Evolutionary conservation across 2,329 filamentous ascomycete genomes (phyloP).

Genomic region (Cyclaneusma minus): DNA sequence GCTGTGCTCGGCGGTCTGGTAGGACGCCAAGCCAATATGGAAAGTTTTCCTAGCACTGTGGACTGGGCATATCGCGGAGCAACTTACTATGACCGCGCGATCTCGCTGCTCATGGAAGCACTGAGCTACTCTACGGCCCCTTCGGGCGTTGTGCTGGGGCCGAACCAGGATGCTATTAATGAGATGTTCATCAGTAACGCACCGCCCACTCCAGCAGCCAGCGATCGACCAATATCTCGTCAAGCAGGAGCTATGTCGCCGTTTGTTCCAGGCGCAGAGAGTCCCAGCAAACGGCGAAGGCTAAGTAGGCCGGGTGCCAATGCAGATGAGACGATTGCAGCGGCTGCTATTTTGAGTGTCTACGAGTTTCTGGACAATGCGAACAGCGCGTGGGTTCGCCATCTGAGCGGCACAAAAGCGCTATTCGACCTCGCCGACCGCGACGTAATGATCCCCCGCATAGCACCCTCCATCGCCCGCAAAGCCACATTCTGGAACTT

Average conservation of each 20-base stretch:
- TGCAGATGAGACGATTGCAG: constrained; percentile 45
- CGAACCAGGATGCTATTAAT: too few relatives aligned
- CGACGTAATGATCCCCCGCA: constrained; percentile 25
- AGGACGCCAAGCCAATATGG: constrained; percentile 31
- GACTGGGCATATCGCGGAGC: constrained; percentile 45
- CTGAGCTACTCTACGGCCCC: constrained; percentile 14
- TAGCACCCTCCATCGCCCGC: constrained; percentile 34
- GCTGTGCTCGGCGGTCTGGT: constrained; percentile 31
- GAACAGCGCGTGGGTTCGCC: constrained; percentile 44
- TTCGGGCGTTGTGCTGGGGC: too few relatives aligned
- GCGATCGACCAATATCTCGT: too few relatives aligned
- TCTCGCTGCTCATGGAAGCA: constrained; percentile 29
- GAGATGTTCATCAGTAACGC: too few relatives aligned
- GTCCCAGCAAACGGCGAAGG: constrained; percentile 27
- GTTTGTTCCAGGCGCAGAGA: too few relatives aligned
- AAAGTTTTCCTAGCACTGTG: constrained; percentile 31
- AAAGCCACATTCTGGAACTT: constrained; percentile 53
- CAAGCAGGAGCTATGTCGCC: too few relatives aligned
- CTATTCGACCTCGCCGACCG: constrained; percentile 39
- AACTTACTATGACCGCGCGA: constrained; percentile 43
- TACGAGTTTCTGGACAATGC: constrained; percentile 55
- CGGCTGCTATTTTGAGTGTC: constrained; percentile 49
- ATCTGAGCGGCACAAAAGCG: constrained; percentile 49
- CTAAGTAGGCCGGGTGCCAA: constrained; percentile 22
- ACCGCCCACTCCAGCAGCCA: too few relatives aligned